These are phyloP conservation scores for Citrus mangshanensis DNA, from an alignment of 345 rosid genomes.

Conservation along the genomic window DNA sequence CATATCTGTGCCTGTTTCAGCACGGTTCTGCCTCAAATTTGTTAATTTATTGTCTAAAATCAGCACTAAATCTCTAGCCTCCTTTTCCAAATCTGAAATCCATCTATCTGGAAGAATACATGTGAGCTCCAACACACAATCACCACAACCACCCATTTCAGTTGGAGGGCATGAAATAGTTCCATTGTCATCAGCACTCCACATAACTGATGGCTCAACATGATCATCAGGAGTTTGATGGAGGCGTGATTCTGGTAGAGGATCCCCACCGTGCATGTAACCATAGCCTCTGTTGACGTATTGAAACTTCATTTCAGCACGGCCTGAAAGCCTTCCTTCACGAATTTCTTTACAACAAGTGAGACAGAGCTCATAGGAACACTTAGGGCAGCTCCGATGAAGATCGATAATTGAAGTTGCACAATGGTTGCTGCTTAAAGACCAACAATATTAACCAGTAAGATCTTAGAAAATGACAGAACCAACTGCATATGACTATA, in stretches of 20 bases:
- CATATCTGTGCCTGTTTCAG: conserved; percentile 19
- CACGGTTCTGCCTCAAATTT: conserved; percentile 15
- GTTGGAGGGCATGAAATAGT: conserved; percentile 63
- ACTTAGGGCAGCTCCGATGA: conserved; percentile 74
- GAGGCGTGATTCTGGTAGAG: conserved; percentile 17
- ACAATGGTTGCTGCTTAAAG: conserved; percentile 68
- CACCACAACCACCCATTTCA: conserved; percentile 80
- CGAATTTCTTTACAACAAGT: conserved; percentile 81
- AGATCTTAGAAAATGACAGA: conserved; percentile 7
- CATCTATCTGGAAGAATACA: conserved; percentile 45
- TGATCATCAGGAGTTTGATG: conserved; percentile 22
- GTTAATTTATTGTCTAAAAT: conserved; percentile 14
- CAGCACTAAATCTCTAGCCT: conserved; percentile 35
- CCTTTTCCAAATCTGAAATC: conserved; percentile 48
- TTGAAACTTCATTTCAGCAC: conserved; percentile 39
- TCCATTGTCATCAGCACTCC: conserved; percentile 51
- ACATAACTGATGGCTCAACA: conserved; percentile 24
- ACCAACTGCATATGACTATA: conserved; percentile 1
- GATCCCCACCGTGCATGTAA: conserved; percentile 73
- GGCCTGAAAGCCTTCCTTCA: conserved; percentile 34
- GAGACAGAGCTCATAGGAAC: conserved; percentile 78
- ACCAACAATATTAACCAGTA: not conserved
- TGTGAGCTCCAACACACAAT: conserved; percentile 56
- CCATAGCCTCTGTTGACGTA: conserved; percentile 49
- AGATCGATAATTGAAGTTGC: conserved; percentile 84